These are phyloP conservation scores for Suhomyces faveliae DNA, from an alignment of 805 yeast genomes.

Conservation along the genomic window DNA sequence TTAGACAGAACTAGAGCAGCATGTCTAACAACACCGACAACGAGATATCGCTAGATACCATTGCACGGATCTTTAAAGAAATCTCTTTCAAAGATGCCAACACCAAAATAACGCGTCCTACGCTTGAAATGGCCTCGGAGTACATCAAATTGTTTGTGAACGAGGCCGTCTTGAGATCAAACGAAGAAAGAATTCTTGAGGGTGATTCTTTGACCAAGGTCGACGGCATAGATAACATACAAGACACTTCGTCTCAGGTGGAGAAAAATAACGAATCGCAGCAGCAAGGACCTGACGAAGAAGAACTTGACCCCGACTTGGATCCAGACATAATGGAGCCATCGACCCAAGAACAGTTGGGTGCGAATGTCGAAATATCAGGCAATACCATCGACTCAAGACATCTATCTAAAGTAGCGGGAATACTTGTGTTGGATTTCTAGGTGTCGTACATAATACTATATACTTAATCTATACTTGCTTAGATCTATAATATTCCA, in stretches of 20 bases:
- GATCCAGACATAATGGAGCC: conserved; percentile 17
- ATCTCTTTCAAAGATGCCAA: conserved; percentile 46
- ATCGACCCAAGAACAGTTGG: conserved; percentile 18
- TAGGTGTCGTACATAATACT: conserved; percentile 21
- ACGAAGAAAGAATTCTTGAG: conserved; percentile 46
- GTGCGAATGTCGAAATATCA: conserved; percentile 11
- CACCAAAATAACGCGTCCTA: conserved; percentile 48
- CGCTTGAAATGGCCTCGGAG: conserved; percentile 51
- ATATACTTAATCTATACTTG: conserved; percentile 2
- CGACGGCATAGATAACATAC: conserved; percentile 35
- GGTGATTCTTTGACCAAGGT: conserved; percentile 22
- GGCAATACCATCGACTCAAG: conserved; percentile 48
- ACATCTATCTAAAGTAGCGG: conserved; percentile 55
- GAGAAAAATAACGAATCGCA: conserved; percentile 8
- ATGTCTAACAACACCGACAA: background rate
- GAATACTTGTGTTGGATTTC: conserved; percentile 57
- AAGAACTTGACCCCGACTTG: conserved; percentile 11
- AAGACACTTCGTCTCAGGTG: conserved; percentile 1
- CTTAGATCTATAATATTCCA: conserved; percentile 22
- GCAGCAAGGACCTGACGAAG: conserved; percentile 16
- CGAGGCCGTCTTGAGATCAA: conserved; percentile 59
- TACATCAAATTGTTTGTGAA: conserved; percentile 55
- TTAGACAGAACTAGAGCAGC: background rate
- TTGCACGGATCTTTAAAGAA: conserved; percentile 53
- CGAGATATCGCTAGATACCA: conserved; percentile 23